A percentile compares a stretch with the other conserved stretches of the same genome.
phyloP scores from a whole-genome alignment of 257 asterid genomes.

The Echites panduratus region DNA sequence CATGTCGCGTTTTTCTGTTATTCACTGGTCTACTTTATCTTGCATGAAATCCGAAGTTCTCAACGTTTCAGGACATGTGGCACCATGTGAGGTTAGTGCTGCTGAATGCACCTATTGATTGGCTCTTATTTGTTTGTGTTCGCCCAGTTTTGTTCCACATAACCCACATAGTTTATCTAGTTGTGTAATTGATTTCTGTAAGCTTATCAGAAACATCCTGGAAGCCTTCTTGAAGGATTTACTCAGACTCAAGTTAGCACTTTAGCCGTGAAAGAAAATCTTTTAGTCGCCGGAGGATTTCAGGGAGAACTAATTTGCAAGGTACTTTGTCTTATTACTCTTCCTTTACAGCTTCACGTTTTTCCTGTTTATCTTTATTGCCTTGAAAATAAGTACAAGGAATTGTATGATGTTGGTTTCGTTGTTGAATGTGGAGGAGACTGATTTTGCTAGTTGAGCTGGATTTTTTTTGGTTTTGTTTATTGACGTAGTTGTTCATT shows the following conservation, averaged over 20 bases:
- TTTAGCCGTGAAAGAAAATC: constrained; percentile 76
- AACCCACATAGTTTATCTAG: neutral
- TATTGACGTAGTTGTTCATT: too few relatives aligned
- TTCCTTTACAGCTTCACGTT: too few relatives aligned
- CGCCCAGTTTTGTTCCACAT: neutral
- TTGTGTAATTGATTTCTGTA: constrained; percentile 1
- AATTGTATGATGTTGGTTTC: neutral
- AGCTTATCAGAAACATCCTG: constrained; percentile 72
- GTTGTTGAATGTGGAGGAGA: neutral
- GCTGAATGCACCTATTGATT: neutral
- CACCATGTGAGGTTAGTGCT: constrained; percentile 67
- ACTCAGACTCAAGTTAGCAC: constrained; percentile 94
- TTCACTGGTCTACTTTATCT: constrained; percentile 81
- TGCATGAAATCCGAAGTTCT: constrained; percentile 69
- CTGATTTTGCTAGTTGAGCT: too few relatives aligned
- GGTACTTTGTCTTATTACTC: constrained; percentile 12
- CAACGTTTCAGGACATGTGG: constrained; percentile 77
- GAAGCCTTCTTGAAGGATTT: constrained; percentile 87
- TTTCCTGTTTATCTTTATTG: neutral
- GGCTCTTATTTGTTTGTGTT: neutral
- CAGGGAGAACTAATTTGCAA: constrained; percentile 92
- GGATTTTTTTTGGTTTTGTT: neutral
- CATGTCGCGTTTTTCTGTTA: constrained; percentile 71
- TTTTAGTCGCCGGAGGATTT: constrained; percentile 95
- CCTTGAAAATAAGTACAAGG: neutral